Evolutionary conservation across 1,284 basidiomycete genomes (phyloP).

Genomic region (Irpex lacteus): DNA sequence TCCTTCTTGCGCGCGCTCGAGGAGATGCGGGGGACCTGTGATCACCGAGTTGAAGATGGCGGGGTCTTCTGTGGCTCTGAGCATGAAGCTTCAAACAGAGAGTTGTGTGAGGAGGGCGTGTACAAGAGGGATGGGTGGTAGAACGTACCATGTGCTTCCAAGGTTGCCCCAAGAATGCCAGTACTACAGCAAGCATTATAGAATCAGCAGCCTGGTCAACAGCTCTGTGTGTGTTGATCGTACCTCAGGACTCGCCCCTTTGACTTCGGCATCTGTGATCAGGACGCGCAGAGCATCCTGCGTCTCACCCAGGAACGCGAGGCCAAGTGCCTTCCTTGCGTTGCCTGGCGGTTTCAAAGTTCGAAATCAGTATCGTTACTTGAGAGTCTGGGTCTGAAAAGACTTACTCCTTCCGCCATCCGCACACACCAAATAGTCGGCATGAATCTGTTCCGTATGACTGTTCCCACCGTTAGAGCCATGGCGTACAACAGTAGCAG

Average conservation of each 20-base stretch:
- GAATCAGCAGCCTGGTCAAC: slow-evolving; percentile 6
- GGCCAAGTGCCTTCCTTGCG: slow-evolving; percentile 24
- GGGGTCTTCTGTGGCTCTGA: background rate
- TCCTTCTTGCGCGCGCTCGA: background rate
- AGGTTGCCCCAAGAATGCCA: slow-evolving; percentile 10
- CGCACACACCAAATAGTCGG: slow-evolving; percentile 27
- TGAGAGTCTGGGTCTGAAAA: background rate
- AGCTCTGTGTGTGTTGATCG: background rate
- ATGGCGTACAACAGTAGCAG: slow-evolving; percentile 1
- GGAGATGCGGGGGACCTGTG: background rate
- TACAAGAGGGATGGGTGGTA: too few species aligned
- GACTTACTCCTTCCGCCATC: slow-evolving; percentile 31
- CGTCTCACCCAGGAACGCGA: slow-evolving; percentile 31
- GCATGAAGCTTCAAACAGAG: background rate
- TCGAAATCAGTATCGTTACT: too few species aligned
- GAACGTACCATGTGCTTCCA: slow-evolving; percentile 17
- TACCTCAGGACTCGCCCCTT: slow-evolving; percentile 21
- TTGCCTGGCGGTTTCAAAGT: slow-evolving; percentile 15
- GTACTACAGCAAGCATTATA: slow-evolving; percentile 9
- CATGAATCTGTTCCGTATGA: slow-evolving; percentile 5
- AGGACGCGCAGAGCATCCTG: slow-evolving; percentile 23
- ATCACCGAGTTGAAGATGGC: background rate
- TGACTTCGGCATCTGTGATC: slow-evolving; percentile 28
- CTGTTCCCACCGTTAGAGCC: background rate
- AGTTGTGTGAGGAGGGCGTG: background rate